Base-by-base conservation (phyloP, 1,139 yeast species). In the Yamadazyma trypodendri region DNA sequence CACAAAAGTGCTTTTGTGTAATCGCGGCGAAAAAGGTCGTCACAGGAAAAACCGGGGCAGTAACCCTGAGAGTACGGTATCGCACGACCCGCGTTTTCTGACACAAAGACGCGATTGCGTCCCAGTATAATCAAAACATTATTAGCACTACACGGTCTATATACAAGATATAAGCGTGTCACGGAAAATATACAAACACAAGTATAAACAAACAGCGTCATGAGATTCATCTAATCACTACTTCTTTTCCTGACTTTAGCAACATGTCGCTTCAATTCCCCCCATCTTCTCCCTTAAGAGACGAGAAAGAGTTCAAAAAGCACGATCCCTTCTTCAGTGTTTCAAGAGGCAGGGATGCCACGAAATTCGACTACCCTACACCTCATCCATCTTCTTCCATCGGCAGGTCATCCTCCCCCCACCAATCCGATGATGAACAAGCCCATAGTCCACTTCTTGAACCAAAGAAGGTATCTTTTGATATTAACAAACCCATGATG, bases 241-340 rank as follows among this genome's bases (percentile, higher is more conserved):
- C 18, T 28, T 28, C 17, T 18, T 28, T 18, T n/a, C 14, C 16
- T n/a, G 12, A 18, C n/a, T n/a, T n/a, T n/a, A n/a, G n/a, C n/a
- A n/a, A n/a, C 4, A 28, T 28, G 31, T 28, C 31, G 11, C 4
- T 41, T 34, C 79, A 72, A 52, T 79, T 78, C 55, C 84, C 84
- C 10, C 86, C 86, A 15, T 79, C 85, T 20, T 80, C 85, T 22
- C 85, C 86, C 2, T 67, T 77, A 42, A 55, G 69, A 38, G 64
- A 63, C 39, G 56, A 53, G 31, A 50, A 49, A 28, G 52, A 46
- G 15, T 41, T 36, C 13, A 34, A 28, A 28, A 32, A 27, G 14
- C 49, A 50, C 27, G 64, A 61, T 23, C 61, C 63, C 6, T 54
- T 57, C 37, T 43, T 51, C 6, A 34, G 41, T 18, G 24, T 5